Percentiles rank a stretch among this genome's conserved stretches.
Conservation (phyloP, 768 basidiomycete genomes). For the Leccinum variicolor region DNA sequence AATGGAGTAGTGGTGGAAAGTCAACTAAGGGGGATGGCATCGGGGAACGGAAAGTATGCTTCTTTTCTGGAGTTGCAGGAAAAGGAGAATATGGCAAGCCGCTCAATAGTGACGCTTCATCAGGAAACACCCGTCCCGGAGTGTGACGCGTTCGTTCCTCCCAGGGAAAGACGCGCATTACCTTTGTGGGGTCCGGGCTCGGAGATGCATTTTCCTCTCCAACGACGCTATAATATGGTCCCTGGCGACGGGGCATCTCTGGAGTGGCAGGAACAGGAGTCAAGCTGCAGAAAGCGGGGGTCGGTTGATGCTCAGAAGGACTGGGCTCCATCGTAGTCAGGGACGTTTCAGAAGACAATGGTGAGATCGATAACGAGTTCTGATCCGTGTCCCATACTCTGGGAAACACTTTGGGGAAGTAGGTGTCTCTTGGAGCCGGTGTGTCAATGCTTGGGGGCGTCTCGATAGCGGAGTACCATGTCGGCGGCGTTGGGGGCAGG, state of each 20-base stretch:
- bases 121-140: conserved; percentile 74
- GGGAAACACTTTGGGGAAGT: conserved; percentile 78
- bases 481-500: conserved; percentile 58
- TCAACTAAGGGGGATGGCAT: conserved; percentile 38
- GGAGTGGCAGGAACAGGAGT: conserved; percentile 63
- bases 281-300: conserved; percentile 51
- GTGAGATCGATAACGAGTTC: conserved; percentile 36
- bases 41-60: conserved; percentile 16
- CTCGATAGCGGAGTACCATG: conserved; percentile 81
- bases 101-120: conserved; percentile 49
- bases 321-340: conserved; percentile 19
- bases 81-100: conserved; percentile 32
- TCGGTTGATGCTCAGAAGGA: conserved; percentile 13
- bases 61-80: conserved; percentile 28
- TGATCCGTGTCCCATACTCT: conserved; percentile 80
- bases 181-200: conserved; percentile 67
- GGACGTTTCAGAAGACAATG: conserved; percentile 24
- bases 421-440: conserved; percentile 60
- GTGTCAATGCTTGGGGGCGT: conserved; percentile 71
- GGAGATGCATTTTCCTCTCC: conserved; percentile 42
- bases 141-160: conserved; percentile 68
- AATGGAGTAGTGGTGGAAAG: conserved; percentile 57
- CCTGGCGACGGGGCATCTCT: conserved; percentile 61
- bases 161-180: conserved; percentile 93
- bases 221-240: conserved; percentile 68